These are phyloP conservation scores for Candida neerlandica DNA, from an alignment of 1,139 yeast species.

Conservation along the genomic window DNA sequence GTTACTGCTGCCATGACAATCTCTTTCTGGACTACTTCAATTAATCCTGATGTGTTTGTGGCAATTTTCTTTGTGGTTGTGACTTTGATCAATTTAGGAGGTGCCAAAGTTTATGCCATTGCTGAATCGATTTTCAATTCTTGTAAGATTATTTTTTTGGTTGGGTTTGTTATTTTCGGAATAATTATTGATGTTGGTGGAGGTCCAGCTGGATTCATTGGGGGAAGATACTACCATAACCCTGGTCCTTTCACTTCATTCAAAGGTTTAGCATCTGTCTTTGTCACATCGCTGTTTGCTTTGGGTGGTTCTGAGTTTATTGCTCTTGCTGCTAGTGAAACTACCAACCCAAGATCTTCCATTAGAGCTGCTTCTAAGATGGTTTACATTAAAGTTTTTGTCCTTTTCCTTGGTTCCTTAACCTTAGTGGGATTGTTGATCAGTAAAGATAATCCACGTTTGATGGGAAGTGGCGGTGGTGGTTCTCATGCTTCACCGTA, in stretches of 20 bases:
- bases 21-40: conserved; percentile 29
- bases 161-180: conserved; percentile 35
- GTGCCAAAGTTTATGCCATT: conserved; percentile 38
- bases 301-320: conserved; percentile 33
- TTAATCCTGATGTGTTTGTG: conserved; percentile 36
- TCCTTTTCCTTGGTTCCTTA: conserved; percentile 34
- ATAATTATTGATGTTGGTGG: conserved; percentile 35
- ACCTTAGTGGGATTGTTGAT: conserved; percentile 36
- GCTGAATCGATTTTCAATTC: conserved; percentile 34
- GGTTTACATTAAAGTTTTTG: conserved; percentile 37
- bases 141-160: conserved; percentile 33
- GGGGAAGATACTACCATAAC: conserved; percentile 35
- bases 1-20: conserved; percentile 44
- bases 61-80: conserved; percentile 32
- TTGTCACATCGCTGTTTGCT: conserved; percentile 30
- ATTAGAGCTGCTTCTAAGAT: conserved; percentile 38
- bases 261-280: conserved; percentile 27
- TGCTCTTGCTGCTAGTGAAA: conserved; percentile 38
- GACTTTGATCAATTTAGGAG: conserved; percentile 32
- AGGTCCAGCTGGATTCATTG: conserved; percentile 33
- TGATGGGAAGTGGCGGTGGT: conserved; percentile 23
- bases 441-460: conserved; percentile 25
- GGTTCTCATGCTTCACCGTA: conserved; percentile 41
- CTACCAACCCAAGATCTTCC: conserved; percentile 32
- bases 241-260: conserved; percentile 31